Conservation (phyloP, 306 rosid species). For the Vigna reflexopilosa region DNA sequence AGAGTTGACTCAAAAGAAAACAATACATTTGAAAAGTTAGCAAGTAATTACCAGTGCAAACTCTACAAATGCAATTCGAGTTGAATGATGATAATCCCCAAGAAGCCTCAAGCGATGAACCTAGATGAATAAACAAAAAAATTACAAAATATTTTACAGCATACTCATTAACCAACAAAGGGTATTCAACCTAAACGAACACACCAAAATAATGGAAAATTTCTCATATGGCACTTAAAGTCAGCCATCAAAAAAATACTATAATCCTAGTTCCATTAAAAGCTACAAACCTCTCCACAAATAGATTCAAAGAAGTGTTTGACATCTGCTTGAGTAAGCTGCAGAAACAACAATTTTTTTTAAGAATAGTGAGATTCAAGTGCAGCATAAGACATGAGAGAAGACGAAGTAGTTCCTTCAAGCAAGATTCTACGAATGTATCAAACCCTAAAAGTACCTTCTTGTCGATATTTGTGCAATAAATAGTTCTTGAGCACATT, state of each 20-base stretch:
- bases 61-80: slow-evolving; percentile 97
- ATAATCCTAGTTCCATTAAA: slow-evolving; percentile 28
- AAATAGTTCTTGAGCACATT: slow-evolving; percentile 99
- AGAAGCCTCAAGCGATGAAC: slow-evolving; percentile 97
- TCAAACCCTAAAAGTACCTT: slow-evolving; percentile 64
- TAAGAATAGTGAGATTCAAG: neutral
- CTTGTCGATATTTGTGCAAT: slow-evolving; percentile 97
- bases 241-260: slow-evolving; percentile 32
- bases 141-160: slow-evolving; percentile 27
- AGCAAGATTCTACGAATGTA: slow-evolving; percentile 26
- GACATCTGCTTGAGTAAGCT: slow-evolving; percentile 96
- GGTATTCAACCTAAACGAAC: slow-evolving; percentile 57
- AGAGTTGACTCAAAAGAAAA: slow-evolving; percentile 28
- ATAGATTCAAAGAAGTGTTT: slow-evolving; percentile 87
- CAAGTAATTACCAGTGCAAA: slow-evolving; percentile 69
- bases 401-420: slow-evolving; percentile 22
- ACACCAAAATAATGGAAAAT: slow-evolving; percentile 27
- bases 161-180: slow-evolving; percentile 32
- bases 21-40: slow-evolving; percentile 11
- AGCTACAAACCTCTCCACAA: slow-evolving; percentile 91
- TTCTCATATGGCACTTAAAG: slow-evolving; percentile 33
- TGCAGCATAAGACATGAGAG: neutral
- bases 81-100: slow-evolving; percentile 94
- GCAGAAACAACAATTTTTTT: slow-evolving; percentile 39
- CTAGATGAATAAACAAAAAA: slow-evolving; percentile 50